Conservation (phyloP, 2,329 filamentous ascomycete species). For the Alternaria gansuensis region DNA sequence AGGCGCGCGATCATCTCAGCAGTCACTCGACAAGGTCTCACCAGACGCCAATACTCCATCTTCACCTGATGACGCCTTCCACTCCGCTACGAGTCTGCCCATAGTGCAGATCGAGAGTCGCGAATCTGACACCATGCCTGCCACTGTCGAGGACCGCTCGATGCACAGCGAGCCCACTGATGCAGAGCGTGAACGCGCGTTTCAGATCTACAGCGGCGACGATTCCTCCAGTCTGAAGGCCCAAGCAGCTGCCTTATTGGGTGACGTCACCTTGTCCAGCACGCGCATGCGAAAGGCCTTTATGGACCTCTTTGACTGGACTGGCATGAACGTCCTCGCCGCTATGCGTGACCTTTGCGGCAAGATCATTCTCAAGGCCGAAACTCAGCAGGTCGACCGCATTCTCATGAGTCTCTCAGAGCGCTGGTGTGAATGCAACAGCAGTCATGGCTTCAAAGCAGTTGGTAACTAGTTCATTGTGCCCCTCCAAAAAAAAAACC, state of each 20-base stretch:
- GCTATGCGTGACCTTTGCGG: constrained; percentile 83
- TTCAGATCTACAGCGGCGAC: constrained; percentile 82
- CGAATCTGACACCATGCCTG: constrained; percentile 50
- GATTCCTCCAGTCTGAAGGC: constrained; percentile 82
- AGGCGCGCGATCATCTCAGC: constrained; percentile 49
- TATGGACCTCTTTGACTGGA: constrained; percentile 91
- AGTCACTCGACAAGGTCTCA: constrained; percentile 47
- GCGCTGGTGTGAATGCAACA: constrained; percentile 93
- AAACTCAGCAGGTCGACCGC: constrained; percentile 96
- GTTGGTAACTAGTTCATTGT: constrained; percentile 67
- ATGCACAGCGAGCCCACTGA: constrained; percentile 60
- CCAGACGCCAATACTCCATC: constrained; percentile 53
- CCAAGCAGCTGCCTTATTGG: constrained; percentile 87
- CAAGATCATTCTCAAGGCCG: constrained; percentile 82
- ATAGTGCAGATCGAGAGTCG: constrained; percentile 62
- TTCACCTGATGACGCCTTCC: constrained; percentile 57
- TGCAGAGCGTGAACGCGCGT: constrained; percentile 79
- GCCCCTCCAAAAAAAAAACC: neutral
- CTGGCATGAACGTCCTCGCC: constrained; percentile 78
- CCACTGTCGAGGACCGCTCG: constrained; percentile 47
- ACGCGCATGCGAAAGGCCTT: constrained; percentile 74
- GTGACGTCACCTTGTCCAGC: constrained; percentile 69
- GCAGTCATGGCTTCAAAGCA: constrained; percentile 90
- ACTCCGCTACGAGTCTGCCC: constrained; percentile 60
- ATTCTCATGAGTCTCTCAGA: constrained; percentile 89